These are phyloP conservation scores for Mycena filopes DNA, from an alignment of 768 basidiomycete species.

Conservation along the genomic window DNA sequence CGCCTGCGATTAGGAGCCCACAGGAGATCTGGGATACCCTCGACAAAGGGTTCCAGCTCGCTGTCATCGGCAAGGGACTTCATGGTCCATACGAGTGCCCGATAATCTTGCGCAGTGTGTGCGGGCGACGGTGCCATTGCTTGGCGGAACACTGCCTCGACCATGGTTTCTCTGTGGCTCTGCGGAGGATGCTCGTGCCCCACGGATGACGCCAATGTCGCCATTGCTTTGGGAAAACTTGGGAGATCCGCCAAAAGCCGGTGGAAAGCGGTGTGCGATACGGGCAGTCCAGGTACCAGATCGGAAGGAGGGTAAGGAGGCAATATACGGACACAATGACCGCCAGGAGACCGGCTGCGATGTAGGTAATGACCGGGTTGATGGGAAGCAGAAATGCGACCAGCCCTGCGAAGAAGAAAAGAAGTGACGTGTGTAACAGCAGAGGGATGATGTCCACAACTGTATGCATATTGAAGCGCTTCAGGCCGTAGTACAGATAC, in stretches of 20 bases:
- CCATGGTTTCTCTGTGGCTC: neutral
- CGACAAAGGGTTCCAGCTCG: slow-evolving; percentile 21
- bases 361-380: neutral
- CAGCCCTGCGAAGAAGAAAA: slow-evolving; percentile 28
- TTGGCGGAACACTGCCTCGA: slow-evolving; percentile 1
- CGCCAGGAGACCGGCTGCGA: slow-evolving; percentile 8
- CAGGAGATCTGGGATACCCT: slow-evolving; percentile 6
- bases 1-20: slow-evolving; percentile 1
- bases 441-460: slow-evolving; percentile 26
- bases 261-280: slow-evolving; percentile 24
- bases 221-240: neutral
- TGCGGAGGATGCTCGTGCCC: neutral
- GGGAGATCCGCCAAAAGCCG: neutral
- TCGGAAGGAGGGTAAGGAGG: slow-evolving; percentile 23
- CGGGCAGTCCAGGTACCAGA: slow-evolving; percentile 28
- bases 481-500: slow-evolving; percentile 13
- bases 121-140: neutral
- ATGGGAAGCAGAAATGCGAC: slow-evolving; percentile 25
- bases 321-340: slow-evolving; percentile 13
- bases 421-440: slow-evolving; percentile 29
- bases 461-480: slow-evolving; percentile 9
- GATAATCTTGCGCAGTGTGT: slow-evolving; percentile 2
- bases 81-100: slow-evolving; percentile 7
- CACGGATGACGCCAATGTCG: neutral
- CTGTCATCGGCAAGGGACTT: slow-evolving; percentile 6